Base-by-base conservation (phyloP, 75 land plant genomes). In the Chamaecyparis obtusa region DNA sequence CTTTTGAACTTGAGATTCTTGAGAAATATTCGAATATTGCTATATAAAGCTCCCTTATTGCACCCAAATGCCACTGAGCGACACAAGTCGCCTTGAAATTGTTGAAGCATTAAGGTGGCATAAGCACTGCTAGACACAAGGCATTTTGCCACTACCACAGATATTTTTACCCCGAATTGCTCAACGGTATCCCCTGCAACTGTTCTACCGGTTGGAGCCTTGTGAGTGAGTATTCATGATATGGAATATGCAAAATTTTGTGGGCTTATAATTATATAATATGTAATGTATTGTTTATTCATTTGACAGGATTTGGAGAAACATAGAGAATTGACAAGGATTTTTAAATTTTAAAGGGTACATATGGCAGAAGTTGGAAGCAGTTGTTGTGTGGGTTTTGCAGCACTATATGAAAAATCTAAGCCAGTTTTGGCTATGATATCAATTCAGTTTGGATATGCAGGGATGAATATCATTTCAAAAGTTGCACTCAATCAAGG, bases 391-490 rank as follows among this genome's bases (percentile, higher is more conserved):
- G 24, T 1, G 43, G 83, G 32, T 81, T 46, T 81, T 24, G 46
- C 5, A n/a, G 27, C 49, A 9, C 15, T 44, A 10, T 44, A 43
- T 81, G 83, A 81, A n/a, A 81, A 44, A 81, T 81, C 83, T 24
- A 81, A 46, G 49, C 83, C 83, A 43, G 3, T 46, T 44, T 81
- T 81, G 51, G 83, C 83, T 81, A 81, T 81, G 83, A 46, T 81
- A 44, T 44, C n/a, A 37, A 9, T 81, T 41, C 83, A 81, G 30
- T 44, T 81, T 81, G 49, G 83, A 11, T 81, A 44, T 44, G 83
- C 83, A n/a, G 83, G 83, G 30, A 44, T 81, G 83, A 44, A 44
- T 81, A 81, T 81, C 46, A 46, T 81, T n/a, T 81, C 83, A 46
- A 81, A 41, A 81, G 14, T 81, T 44, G 83, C 51, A 3, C 33